These are phyloP conservation scores for Linderniella brevidens DNA, from an alignment of 257 asterid genomes.

Conservation along the genomic window DNA sequence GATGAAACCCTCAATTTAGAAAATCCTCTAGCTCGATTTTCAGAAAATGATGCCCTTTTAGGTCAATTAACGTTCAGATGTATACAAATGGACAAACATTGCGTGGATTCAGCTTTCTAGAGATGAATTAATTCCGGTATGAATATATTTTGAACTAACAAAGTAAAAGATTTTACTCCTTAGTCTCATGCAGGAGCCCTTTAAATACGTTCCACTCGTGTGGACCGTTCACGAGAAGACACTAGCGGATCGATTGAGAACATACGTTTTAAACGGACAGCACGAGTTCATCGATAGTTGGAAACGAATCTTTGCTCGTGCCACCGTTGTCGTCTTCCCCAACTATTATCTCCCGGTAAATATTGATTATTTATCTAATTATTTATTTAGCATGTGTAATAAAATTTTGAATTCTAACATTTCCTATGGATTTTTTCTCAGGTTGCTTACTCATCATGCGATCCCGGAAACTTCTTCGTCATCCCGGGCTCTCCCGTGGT, in stretches of 20 bases:
- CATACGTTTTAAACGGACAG: slow-evolving; percentile 38
- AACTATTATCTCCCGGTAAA: slow-evolving; percentile 75
- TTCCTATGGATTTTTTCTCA: slow-evolving; percentile 14
- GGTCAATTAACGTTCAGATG: too few relatives aligned
- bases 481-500: slow-evolving; percentile 66
- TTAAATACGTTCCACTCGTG: slow-evolving; percentile 54
- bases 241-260: slow-evolving; percentile 47
- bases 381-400: background rate
- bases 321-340: slow-evolving; percentile 77
- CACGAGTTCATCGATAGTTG: slow-evolving; percentile 42
- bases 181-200: slow-evolving; percentile 97
- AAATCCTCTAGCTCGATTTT: too few relatives aligned
- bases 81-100: too few relatives aligned
- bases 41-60: too few relatives aligned
- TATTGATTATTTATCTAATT: slow-evolving; percentile 5
- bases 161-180: slow-evolving; percentile 37
- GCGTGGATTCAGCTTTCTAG: background rate
- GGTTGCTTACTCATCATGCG: slow-evolving; percentile 67
- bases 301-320: slow-evolving; percentile 65
- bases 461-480: slow-evolving; percentile 82
- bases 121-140: background rate
- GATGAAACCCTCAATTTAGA: too few relatives aligned
- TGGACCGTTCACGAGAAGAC: slow-evolving; percentile 83
- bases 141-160: background rate
- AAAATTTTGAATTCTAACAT: too few relatives aligned